Conservation (phyloP, 164 flowering plant species). For the Umbellularia californica region DNA sequence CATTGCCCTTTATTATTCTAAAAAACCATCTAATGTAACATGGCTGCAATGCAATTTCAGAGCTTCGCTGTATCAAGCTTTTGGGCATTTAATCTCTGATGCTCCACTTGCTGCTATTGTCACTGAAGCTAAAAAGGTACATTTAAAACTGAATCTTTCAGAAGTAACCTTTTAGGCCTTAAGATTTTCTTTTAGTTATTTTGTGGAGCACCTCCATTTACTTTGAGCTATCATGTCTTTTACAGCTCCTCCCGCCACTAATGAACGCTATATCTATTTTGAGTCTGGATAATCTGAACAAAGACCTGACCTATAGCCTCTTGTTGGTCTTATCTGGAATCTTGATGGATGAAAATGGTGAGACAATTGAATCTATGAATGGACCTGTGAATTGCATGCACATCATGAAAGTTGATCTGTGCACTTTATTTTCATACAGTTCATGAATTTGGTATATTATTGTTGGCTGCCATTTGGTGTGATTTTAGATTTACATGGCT, state of each 20-base stretch:
- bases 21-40: not conserved
- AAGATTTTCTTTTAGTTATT: not conserved
- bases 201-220: not conserved
- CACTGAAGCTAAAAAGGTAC: conserved; percentile 67
- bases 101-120: conserved; percentile 65
- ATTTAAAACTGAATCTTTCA: not conserved
- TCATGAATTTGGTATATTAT: too few relatives aligned
- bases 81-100: conserved; percentile 61
- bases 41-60: conserved; percentile 35
- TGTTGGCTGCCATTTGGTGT: too few relatives aligned
- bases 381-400: not conserved
- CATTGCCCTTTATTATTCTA: not conserved
- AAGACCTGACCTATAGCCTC: conserved; percentile 60
- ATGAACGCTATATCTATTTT: conserved; percentile 48
- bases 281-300: conserved; percentile 46
- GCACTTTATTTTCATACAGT: too few relatives aligned
- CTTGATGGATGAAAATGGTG: conserved; percentile 76
- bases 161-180: not conserved
- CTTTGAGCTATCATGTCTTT: conserved; percentile 2
- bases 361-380: conserved; percentile 16
- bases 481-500: too few relatives aligned
- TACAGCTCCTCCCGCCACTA: conserved; percentile 67
- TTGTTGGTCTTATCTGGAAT: conserved; percentile 77
- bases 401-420: not conserved
- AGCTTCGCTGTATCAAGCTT: conserved; percentile 58